Percentiles rank a stretch among this genome's conserved stretches.
Conservation (phyloP, 108 stramenopile genomes). For the Craspedostauros australis region DNA sequence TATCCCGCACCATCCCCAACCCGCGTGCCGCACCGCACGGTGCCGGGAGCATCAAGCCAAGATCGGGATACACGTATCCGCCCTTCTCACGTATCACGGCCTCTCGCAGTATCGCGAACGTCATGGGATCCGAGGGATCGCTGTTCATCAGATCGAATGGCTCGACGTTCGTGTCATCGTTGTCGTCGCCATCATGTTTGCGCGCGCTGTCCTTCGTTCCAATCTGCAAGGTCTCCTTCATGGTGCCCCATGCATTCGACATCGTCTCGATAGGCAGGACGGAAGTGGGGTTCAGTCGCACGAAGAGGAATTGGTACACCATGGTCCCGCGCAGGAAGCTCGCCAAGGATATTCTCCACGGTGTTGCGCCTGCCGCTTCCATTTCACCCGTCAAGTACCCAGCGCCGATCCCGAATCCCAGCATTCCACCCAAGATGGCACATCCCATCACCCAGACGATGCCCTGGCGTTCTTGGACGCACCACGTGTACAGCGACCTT, state of each 20-base stretch:
- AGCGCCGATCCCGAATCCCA: constrained; percentile 59
- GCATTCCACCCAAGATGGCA: constrained; percentile 34
- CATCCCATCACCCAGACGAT: constrained; percentile 48
- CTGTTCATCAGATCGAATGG: not conserved
- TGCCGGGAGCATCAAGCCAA: constrained; percentile 71
- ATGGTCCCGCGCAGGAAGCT: constrained; percentile 22
- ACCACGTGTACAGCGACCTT: constrained; percentile 27
- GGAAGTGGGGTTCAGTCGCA: constrained; percentile 4
- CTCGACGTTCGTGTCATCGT: not conserved
- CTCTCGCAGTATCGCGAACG: constrained; percentile 62
- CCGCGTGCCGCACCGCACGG: constrained; percentile 72
- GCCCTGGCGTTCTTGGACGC: constrained; percentile 42
- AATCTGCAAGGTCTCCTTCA: not conserved
- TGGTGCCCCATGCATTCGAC: not conserved
- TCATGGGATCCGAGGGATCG: constrained; percentile 56
- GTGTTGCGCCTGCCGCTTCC: constrained; percentile 9
- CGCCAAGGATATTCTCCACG: constrained; percentile 51
- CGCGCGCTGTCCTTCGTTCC: too few species aligned
- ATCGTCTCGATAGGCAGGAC: not conserved
- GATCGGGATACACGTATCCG: constrained; percentile 81
- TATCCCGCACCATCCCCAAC: constrained; percentile 66
- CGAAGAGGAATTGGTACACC: constrained; percentile 19
- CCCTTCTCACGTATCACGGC: constrained; percentile 58
- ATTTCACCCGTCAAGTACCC: constrained; percentile 46
- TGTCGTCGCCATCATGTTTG: not conserved